Evolutionary conservation across 2,329 filamentous ascomycete species (phyloP).

Genomic region (Ophiostoma angusticollis): DNA sequence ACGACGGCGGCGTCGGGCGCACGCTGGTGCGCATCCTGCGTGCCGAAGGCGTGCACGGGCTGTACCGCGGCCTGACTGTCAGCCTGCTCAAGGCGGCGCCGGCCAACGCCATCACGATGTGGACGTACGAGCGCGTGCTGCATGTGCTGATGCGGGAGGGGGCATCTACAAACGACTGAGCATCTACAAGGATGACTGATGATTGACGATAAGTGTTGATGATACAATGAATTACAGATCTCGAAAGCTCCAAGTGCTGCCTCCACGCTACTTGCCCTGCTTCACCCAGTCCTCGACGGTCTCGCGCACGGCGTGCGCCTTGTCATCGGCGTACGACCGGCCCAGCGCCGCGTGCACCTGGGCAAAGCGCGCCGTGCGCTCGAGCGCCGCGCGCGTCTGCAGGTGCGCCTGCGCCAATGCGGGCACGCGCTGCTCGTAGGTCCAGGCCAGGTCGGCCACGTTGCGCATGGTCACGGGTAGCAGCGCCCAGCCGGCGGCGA

Average conservation of each 20-base stretch:
- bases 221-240: not conserved
- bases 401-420: constrained; percentile 72
- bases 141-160: constrained; percentile 34
- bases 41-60: constrained; percentile 61
- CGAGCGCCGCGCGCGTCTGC: constrained; percentile 53
- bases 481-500: constrained; percentile 72
- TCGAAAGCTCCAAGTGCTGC: not conserved
- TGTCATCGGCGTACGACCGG: constrained; percentile 63
- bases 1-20: constrained; percentile 50
- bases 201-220: not conserved
- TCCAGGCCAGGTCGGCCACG: constrained; percentile 74
- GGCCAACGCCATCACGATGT: constrained; percentile 84
- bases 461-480: constrained; percentile 86
- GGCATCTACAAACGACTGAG: too few species aligned
- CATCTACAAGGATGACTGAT: too few species aligned
- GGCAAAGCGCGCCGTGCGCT: constrained; percentile 59
- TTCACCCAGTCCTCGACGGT: constrained; percentile 78
- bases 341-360: constrained; percentile 61
- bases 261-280: constrained; percentile 60
- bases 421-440: constrained; percentile 83
- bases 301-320: constrained; percentile 63
- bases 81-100: constrained; percentile 88
- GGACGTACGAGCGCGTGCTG: constrained; percentile 78
- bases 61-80: constrained; percentile 81
- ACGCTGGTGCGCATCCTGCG: constrained; percentile 57